These are phyloP conservation scores for Xylaria castorea DNA, from an alignment of 495 filamentous ascomycete species.

Conservation along the genomic window DNA sequence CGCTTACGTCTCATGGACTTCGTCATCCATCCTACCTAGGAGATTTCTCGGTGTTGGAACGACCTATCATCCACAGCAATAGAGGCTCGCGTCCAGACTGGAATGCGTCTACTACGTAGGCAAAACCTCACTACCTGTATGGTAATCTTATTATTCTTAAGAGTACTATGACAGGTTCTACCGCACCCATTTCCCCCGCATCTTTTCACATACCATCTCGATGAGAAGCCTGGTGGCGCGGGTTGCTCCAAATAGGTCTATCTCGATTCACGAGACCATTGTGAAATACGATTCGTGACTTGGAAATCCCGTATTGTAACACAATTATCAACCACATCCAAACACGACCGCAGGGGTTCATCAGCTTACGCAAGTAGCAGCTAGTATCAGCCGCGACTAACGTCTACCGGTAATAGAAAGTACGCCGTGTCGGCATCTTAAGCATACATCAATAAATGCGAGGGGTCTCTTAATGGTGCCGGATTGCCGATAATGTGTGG, in stretches of 20 bases:
- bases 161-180: not conserved
- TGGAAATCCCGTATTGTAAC: not conserved
- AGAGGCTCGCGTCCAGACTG: not conserved
- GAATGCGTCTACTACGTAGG: not conserved
- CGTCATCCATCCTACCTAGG: too few species aligned
- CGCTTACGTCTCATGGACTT: not conserved
- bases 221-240: not conserved
- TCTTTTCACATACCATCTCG: not conserved
- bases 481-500: not conserved
- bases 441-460: not conserved
- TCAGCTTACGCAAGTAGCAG: not conserved
- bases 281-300: not conserved
- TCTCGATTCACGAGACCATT: not conserved
- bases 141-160: not conserved
- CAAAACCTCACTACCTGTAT: not conserved
- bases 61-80: not conserved
- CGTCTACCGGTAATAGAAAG: too few species aligned
- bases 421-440: not conserved
- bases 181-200: not conserved
- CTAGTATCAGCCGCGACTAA: not conserved
- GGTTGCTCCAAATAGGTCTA: not conserved
- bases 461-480: not conserved
- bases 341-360: not conserved
- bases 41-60: not conserved
- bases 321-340: not conserved